Percentiles rank a stretch among this genome's conserved stretches.
phyloP scores from a whole-genome alignment of 129 eudicot genomes.

The Tanacetum coccineum region DNA sequence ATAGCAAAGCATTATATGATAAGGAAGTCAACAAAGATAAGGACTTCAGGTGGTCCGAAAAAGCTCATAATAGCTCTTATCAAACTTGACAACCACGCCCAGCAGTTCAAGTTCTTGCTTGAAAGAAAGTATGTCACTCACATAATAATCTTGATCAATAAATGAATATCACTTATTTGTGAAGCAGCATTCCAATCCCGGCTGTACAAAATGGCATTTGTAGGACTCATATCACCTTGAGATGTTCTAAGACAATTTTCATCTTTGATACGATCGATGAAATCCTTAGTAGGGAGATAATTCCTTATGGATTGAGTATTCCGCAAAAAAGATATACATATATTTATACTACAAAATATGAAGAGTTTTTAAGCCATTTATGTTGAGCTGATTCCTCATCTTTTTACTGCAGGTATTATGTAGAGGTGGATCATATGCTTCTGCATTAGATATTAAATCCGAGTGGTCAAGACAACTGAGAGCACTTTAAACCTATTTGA shows the following conservation, averaged over 20 bases:
- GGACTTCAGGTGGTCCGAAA: conserved; percentile 37
- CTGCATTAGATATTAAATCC: too few species aligned
- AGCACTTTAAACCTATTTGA: too few species aligned
- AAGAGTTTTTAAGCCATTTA: too few species aligned
- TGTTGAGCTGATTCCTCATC: too few species aligned
- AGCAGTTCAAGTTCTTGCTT: conserved; percentile 34
- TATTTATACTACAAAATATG: too few species aligned
- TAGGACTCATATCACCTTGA: conserved; percentile 37
- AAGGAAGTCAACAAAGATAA: conserved; percentile 19
- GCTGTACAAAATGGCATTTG: conserved; percentile 33
- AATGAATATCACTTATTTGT: conserved; percentile 40
- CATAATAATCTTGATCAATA: conserved; percentile 47
- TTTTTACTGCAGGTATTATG: too few species aligned
- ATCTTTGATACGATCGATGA: conserved; percentile 29
- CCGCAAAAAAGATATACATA: too few species aligned
- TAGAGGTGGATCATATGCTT: too few species aligned
- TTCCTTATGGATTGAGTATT: too few species aligned
- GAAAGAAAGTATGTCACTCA: conserved; percentile 25
- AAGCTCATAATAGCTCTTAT: conserved; percentile 27
- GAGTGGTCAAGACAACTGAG: too few species aligned
- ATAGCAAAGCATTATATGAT: conserved; percentile 23
- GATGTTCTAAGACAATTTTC: conserved; percentile 40
- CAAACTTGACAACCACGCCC: conserved; percentile 33
- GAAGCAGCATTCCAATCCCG: conserved; percentile 42
- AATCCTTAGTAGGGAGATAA: conserved; percentile 22